A percentile compares a stretch with the other conserved stretches of the same genome.
phyloP scores from a whole-genome alignment of 768 basidiomycete species.

The Rhizopogon rudus region DNA sequence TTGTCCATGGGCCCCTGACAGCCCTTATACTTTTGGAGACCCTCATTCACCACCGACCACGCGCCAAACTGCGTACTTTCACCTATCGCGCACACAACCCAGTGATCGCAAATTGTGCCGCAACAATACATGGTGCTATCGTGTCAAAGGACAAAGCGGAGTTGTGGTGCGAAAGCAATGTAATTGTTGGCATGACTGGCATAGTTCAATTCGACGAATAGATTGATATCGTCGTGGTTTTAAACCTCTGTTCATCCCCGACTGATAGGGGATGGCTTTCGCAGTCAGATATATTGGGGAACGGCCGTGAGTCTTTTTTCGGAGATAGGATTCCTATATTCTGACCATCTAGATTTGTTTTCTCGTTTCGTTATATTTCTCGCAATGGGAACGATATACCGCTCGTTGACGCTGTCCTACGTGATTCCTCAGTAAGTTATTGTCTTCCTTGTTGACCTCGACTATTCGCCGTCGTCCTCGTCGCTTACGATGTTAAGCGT shows the following conservation, averaged over 20 bases:
- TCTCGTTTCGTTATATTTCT: too few relatives aligned
- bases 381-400: too few relatives aligned
- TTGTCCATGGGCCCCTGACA: slow-evolving; percentile 84
- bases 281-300: too few relatives aligned
- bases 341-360: too few relatives aligned
- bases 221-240: background rate
- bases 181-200: slow-evolving; percentile 67
- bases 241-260: background rate
- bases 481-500: too few relatives aligned
- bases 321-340: too few relatives aligned
- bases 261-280: too few relatives aligned
- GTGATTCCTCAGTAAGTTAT: too few relatives aligned
- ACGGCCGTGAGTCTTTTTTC: too few relatives aligned
- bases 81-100: slow-evolving; percentile 71
- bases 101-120: slow-evolving; percentile 45
- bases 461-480: too few relatives aligned
- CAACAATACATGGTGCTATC: slow-evolving; percentile 45
- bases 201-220: slow-evolving; percentile 20
- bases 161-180: slow-evolving; percentile 58
- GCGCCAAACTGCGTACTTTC: slow-evolving; percentile 43
- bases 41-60: slow-evolving; percentile 44
- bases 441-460: too few relatives aligned
- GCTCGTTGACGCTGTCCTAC: too few relatives aligned
- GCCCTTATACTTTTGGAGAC: slow-evolving; percentile 74
- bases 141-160: slow-evolving; percentile 31